Evolutionary conservation across 2,329 filamentous ascomycete species (phyloP).

Genomic region (Scedosporium dehoogii): DNA sequence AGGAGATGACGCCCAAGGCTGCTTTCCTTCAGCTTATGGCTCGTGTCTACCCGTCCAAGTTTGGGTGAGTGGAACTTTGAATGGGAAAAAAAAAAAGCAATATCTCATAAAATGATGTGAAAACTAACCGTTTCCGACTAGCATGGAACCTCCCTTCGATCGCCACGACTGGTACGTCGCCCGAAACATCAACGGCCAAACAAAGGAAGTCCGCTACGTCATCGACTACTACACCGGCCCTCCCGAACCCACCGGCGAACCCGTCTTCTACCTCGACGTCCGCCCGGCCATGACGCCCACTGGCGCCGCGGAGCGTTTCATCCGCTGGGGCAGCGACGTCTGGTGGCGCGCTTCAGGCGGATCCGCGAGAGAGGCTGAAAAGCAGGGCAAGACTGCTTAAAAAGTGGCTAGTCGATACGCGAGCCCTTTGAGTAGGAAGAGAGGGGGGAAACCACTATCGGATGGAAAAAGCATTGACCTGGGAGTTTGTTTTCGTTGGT

Average conservation of each 20-base stretch:
- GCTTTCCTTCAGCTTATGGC: slow-evolving; percentile 73
- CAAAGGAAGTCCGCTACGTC: slow-evolving; percentile 78
- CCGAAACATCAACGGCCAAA: slow-evolving; percentile 55
- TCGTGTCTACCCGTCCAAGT: slow-evolving; percentile 68
- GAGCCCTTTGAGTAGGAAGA: too few relatives aligned
- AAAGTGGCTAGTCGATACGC: too few relatives aligned
- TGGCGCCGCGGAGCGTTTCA: slow-evolving; percentile 68
- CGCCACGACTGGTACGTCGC: slow-evolving; percentile 95
- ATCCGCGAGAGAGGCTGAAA: slow-evolving; percentile 39
- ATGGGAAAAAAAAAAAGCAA: too few relatives aligned
- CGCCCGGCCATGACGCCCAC: slow-evolving; percentile 77
- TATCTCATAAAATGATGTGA: slow-evolving; percentile 2
- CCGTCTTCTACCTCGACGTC: slow-evolving; percentile 93
- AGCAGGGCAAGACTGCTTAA: background rate
- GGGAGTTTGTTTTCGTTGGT: background rate
- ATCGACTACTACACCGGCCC: slow-evolving; percentile 93
- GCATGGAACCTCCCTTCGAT: slow-evolving; percentile 82
- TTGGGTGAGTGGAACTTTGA: slow-evolving; percentile 45
- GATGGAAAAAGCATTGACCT: background rate
- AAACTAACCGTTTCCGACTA: slow-evolving; percentile 23
- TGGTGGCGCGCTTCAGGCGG: slow-evolving; percentile 87
- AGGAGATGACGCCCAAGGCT: slow-evolving; percentile 86
- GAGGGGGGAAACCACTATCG: too few relatives aligned
- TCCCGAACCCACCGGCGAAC: slow-evolving; percentile 74
- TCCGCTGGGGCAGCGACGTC: slow-evolving; percentile 85